These are phyloP conservation scores for Colletotrichum orbiculare DNA, from an alignment of 2,329 filamentous ascomycete genomes.

Conservation along the genomic window DNA sequence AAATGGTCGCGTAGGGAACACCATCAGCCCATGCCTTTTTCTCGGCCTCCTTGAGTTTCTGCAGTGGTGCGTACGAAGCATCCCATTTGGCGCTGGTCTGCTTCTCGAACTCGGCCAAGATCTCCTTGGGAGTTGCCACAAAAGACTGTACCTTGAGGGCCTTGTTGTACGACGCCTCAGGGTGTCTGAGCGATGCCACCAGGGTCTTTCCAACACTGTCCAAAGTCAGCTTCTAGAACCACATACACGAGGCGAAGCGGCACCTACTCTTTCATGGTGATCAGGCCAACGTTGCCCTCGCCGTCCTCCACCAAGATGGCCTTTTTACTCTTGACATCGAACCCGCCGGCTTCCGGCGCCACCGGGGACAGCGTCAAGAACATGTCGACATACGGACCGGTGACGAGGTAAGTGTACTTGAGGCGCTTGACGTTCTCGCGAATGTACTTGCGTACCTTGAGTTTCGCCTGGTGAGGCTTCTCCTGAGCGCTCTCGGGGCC, in stretches of 20 bases:
- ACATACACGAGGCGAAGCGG: too few species aligned
- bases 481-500: slow-evolving; percentile 66
- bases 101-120: slow-evolving; percentile 74
- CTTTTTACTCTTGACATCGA: slow-evolving; percentile 65
- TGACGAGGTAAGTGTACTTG: slow-evolving; percentile 75
- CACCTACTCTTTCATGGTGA: slow-evolving; percentile 76
- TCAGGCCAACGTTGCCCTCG: slow-evolving; percentile 72
- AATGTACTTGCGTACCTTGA: slow-evolving; percentile 73
- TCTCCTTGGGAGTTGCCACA: slow-evolving; percentile 70
- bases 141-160: slow-evolving; percentile 78
- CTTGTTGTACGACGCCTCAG: slow-evolving; percentile 62
- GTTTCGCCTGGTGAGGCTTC: slow-evolving; percentile 76
- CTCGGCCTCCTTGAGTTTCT: slow-evolving; percentile 67
- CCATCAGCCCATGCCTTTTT: slow-evolving; percentile 66
- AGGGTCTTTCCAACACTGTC: slow-evolving; percentile 73
- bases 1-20: slow-evolving; percentile 61
- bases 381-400: slow-evolving; percentile 75
- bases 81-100: slow-evolving; percentile 71
- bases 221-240: slow-evolving; percentile 6
- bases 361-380: slow-evolving; percentile 60
- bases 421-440: slow-evolving; percentile 63
- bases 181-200: slow-evolving; percentile 69
- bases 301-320: slow-evolving; percentile 73
- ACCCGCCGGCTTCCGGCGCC: slow-evolving; percentile 62
- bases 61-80: slow-evolving; percentile 62